Evolutionary conservation across 495 filamentous ascomycete genomes (phyloP).

Genomic region (Xylaria flabelliformis): DNA sequence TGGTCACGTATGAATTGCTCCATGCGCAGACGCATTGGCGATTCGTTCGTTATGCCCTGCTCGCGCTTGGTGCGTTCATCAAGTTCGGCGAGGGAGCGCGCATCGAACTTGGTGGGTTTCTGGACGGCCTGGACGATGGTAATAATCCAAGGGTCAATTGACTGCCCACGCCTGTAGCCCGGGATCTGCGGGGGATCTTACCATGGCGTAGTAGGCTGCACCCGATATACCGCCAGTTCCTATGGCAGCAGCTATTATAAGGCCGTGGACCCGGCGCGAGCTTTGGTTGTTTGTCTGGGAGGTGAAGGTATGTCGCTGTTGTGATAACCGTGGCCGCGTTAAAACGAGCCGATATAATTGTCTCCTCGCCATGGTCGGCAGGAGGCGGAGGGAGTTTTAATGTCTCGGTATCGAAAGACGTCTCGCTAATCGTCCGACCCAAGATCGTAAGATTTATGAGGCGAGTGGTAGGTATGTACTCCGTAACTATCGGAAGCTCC

Average conservation of each 20-base stretch:
- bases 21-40: constrained; percentile 98
- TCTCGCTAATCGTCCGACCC: constrained; percentile 18
- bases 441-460: constrained; percentile 26
- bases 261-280: constrained; percentile 31
- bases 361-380: constrained; percentile 34
- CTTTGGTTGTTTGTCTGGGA: constrained; percentile 30
- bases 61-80: constrained; percentile 72
- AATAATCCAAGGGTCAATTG: constrained; percentile 30
- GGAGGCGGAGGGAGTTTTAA: constrained; percentile 1
- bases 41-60: constrained; percentile 68
- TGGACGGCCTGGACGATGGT: constrained; percentile 42
- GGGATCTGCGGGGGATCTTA: constrained; percentile 23
- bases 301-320: constrained; percentile 35
- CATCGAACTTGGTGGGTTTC: constrained; percentile 49
- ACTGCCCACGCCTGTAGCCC: not conserved
- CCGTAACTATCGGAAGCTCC: not conserved
- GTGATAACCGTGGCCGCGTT: constrained; percentile 33
- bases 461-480: constrained; percentile 1
- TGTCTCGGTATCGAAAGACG: constrained; percentile 14
- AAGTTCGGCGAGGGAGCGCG: constrained; percentile 70
- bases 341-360: constrained; percentile 32
- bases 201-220: constrained; percentile 38
- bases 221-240: constrained; percentile 33
- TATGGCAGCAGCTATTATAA: constrained; percentile 31
- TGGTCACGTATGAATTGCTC: constrained; percentile 92